Evolutionary conservation across 768 basidiomycete species (phyloP), one percentile per base, ranked within the genome.

Genomic region (Agaricus bisporus): DNA sequence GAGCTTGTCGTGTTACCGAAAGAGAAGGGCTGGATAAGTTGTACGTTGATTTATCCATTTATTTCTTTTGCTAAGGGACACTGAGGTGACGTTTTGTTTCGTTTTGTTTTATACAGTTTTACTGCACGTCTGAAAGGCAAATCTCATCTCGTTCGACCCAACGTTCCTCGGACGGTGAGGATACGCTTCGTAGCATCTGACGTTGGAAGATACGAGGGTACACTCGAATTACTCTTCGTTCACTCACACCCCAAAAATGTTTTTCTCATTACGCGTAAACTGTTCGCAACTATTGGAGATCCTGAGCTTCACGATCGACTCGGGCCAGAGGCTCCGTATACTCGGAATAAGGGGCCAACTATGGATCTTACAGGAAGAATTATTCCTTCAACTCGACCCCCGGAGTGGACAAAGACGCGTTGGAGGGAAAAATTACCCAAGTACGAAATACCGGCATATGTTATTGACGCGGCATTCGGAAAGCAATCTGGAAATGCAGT

Each of bases 271-370:
- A 70, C 71, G 0, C 74, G 83, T 2, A 63, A 59, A 5, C 57
- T 83, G 1, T 52, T 58, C 22, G 80, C 74, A 9, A 73, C 74
- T 5, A 73, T 81, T 28, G 83, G 83, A 0, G 72, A 69, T 8
- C 58, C 62, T 22, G 75, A 70, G 8, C 81, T 83, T 58, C 70
- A 79, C 45, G 77, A 79, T 14, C 64, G 65, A 1, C 65, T 84
- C 25, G 69, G 70, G 51, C 70, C 82, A 0, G 69, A 61, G 39
- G 68, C 70, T 0, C 77, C 80, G 1, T 84, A 80, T 52, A 60
- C 36, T 47, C 65, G 63, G 18, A 58, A 60, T 6, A 66, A 58
- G 29, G 29, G 57, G 42, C 59, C 61, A 10, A 62, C 63, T 17
- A 61, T 70, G 41, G 51, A 59, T 29, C 60, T 67, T 22, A 61